Conservation (phyloP, 2,329 filamentous ascomycete species). For the Amauroascus niger region DNA sequence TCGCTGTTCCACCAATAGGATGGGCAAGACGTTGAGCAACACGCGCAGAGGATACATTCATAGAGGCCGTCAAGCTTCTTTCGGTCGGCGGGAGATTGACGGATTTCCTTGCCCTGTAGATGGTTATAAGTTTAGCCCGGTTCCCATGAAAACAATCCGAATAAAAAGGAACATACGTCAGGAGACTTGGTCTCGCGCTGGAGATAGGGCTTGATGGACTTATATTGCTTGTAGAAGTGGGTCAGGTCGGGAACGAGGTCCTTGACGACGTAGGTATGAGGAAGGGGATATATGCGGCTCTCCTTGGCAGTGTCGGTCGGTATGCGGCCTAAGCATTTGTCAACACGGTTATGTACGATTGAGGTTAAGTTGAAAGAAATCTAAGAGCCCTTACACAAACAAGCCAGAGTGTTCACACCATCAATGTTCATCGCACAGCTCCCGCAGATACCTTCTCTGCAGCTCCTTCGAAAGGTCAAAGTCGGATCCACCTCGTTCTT, state of each 20-base stretch:
- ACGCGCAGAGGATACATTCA: slow-evolving; percentile 98
- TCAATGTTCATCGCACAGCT: slow-evolving; percentile 99
- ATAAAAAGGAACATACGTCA: slow-evolving; percentile 53
- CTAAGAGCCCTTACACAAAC: slow-evolving; percentile 62
- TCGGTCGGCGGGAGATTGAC: slow-evolving; percentile 82
- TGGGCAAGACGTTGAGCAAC: slow-evolving; percentile 98
- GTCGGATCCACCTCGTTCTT: slow-evolving; percentile 99
- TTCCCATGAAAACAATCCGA: neutral
- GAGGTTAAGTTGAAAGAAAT: neutral
- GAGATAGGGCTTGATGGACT: slow-evolving; percentile 97
- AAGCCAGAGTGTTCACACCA: slow-evolving; percentile 93
- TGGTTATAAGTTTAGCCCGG: slow-evolving; percentile 15
- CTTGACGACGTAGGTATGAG: slow-evolving; percentile 98
- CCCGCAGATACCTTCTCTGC: slow-evolving; percentile 95
- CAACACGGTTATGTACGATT: neutral
- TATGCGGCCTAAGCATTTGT: slow-evolving; percentile 64
- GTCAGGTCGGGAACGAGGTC: slow-evolving; percentile 96
- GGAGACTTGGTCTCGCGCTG: slow-evolving; percentile 76
- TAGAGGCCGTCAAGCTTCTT: slow-evolving; percentile 96
- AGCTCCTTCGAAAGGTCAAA: slow-evolving; percentile 88
- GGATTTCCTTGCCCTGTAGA: slow-evolving; percentile 74
- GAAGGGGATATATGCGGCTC: slow-evolving; percentile 91
- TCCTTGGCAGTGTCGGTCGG: slow-evolving; percentile 71
- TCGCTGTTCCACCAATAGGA: slow-evolving; percentile 99
- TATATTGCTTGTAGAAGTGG: slow-evolving; percentile 99